Conservation (phyloP, 352 stramenopile species). For the Pythium angustatum region DNA sequence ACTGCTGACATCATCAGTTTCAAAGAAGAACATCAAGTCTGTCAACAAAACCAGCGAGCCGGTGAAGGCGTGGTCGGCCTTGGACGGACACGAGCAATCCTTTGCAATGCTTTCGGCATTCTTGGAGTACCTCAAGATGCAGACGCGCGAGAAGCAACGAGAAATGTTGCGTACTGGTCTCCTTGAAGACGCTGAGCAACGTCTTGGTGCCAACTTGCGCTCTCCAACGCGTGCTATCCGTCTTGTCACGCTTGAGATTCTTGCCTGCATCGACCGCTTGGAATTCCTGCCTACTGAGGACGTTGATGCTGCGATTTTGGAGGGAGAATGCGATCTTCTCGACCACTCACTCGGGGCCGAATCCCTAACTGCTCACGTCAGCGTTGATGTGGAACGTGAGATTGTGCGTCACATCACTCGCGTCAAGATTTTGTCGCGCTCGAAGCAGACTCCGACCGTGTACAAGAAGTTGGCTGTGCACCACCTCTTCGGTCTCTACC, state of each 20-base stretch:
- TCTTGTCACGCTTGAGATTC: conserved; percentile 66
- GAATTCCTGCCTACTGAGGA: conserved; percentile 44
- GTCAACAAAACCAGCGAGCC: background rate
- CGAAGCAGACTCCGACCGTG: conserved; percentile 64
- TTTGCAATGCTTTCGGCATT: conserved; percentile 65
- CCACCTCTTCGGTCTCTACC: conserved; percentile 79
- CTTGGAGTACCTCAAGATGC: conserved; percentile 63
- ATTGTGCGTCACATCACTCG: conserved; percentile 77
- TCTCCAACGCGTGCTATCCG: conserved; percentile 68
- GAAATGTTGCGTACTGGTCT: conserved; percentile 42
- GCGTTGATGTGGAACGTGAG: conserved; percentile 81
- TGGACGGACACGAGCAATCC: conserved; percentile 49
- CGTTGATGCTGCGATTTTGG: conserved; percentile 37
- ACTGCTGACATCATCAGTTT: background rate
- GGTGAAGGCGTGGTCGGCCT: conserved; percentile 29
- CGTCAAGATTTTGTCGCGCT: conserved; percentile 75
- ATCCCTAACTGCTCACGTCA: conserved; percentile 47
- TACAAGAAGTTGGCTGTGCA: conserved; percentile 81
- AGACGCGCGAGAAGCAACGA: conserved; percentile 44
- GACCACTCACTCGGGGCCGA: conserved; percentile 74
- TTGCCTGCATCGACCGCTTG: conserved; percentile 52
- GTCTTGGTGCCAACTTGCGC: conserved; percentile 62
- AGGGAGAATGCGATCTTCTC: conserved; percentile 65
- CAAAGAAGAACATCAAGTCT: conserved; percentile 23
- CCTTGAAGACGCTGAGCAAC: conserved; percentile 36